Evolutionary conservation across 1,284 basidiomycete species (phyloP).

Genomic region (Salmacisia buchloeana): DNA sequence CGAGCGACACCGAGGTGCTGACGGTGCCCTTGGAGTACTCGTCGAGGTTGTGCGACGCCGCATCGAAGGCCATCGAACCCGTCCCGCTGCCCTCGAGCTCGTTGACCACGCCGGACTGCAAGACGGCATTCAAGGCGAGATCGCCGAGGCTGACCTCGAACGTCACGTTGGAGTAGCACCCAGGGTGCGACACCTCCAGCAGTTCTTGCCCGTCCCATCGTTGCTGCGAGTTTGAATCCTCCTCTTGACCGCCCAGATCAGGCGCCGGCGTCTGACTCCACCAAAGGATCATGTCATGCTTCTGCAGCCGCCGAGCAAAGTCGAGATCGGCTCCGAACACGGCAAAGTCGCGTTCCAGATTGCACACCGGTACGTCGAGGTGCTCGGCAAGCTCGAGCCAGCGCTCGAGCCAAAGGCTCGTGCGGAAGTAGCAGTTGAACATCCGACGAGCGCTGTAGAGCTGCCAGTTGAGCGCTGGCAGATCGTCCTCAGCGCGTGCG

Average conservation of each 20-base stretch:
- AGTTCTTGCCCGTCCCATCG: constrained; percentile 59
- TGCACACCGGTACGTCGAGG: constrained; percentile 82
- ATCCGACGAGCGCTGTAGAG: constrained; percentile 61
- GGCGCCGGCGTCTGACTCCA: constrained; percentile 76
- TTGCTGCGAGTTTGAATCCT: constrained; percentile 65
- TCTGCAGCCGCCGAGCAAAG: constrained; percentile 76
- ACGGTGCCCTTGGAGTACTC: constrained; percentile 78
- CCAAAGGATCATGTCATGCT: constrained; percentile 90
- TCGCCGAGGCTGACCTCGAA: constrained; percentile 84
- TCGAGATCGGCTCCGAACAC: constrained; percentile 81
- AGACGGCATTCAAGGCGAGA: constrained; percentile 85
- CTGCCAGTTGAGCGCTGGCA: constrained; percentile 57
- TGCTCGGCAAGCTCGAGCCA: constrained; percentile 77
- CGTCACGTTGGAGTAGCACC: constrained; percentile 87
- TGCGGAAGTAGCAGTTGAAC: constrained; percentile 72
- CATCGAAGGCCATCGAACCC: constrained; percentile 81
- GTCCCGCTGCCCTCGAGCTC: constrained; percentile 79
- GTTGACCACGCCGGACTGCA: constrained; percentile 90
- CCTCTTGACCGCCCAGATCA: constrained; percentile 87
- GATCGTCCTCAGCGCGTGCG: constrained; percentile 64
- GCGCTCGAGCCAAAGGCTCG: constrained; percentile 76
- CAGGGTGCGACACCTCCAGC: constrained; percentile 78
- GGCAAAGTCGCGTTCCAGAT: constrained; percentile 83
- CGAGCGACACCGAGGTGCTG: constrained; percentile 69
- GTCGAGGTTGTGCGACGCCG: constrained; percentile 69